Evolutionary conservation across 2,329 filamentous ascomycete genomes (phyloP), one percentile per base, ranked within the genome.

Genomic region (Cladosporium sp.): DNA sequence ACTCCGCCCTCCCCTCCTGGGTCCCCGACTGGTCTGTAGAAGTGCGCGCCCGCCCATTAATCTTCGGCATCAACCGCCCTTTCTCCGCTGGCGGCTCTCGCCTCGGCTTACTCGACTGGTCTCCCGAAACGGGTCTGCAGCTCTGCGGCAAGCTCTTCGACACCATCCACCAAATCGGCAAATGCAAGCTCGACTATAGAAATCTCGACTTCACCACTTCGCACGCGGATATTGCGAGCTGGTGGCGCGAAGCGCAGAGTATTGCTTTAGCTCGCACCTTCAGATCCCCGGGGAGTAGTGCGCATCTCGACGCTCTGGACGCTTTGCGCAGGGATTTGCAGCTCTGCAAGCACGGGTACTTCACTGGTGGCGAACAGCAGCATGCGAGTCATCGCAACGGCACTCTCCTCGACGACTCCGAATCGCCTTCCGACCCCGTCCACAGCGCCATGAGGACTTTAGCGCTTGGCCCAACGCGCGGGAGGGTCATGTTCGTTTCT

Each of bases 21-120:
- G 49, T 62, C 3, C 63, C 63, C 4, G 63, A 65, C 38, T 65
- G 63, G 63, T 61, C 60, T 1, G 49, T 57, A 8, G 49, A 59
- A 20, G 49, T 64, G 5, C 47, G 43, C 11, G 60, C 60, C 3
- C 39, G 62, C 13, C 62, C 63, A 13, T 54, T 65, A 7, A 51
- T 64, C 30, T 64, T 64, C 39, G 62, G 58, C 3, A 24, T 56
- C 9, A 47, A 48, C 17, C 32, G 52, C 3, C 44, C 52, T 7
- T 65, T 57, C 40, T 37, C 50, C 12, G 61, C 63, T 13, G 62
- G 62, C 15, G 61, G 59, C 18, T 43, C 50, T 6, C 54, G 44
- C 6, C 51, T 64, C 2, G 60, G 60, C 3, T 17, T 39, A 2
- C 57, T 65, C 17, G 60, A 65, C 43, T 64, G 59, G 60, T 39